Conservation (phyloP, 148 eudicot genomes). For the Silene uniflora region DNA sequence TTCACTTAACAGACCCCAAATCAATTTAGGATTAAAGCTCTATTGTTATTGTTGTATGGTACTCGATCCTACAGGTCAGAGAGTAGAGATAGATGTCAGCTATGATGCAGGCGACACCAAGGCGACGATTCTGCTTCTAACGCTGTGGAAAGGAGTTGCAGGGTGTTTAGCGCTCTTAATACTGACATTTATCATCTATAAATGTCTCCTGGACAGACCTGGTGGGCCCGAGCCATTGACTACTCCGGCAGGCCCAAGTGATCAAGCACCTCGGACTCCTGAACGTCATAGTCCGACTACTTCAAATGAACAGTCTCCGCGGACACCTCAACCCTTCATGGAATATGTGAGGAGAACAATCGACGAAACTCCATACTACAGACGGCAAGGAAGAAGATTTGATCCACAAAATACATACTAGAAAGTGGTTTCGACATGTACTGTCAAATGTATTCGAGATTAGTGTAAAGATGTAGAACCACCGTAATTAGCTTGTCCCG, state of each 20-base stretch:
- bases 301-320: conserved; percentile 47
- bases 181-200: conserved; percentile 27
- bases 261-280: conserved; percentile 42
- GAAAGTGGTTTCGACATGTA: not conserved
- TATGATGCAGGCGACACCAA: conserved; percentile 36
- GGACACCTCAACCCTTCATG: conserved; percentile 73
- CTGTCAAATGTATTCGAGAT: not conserved
- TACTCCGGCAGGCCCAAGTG: conserved; percentile 25
- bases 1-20: not conserved
- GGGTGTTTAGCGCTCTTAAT: conserved; percentile 29
- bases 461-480: conserved; percentile 10
- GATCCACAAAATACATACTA: conserved; percentile 74
- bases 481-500: not conserved
- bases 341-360: conserved; percentile 82
- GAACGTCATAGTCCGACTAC: conserved; percentile 35
- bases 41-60: not conserved
- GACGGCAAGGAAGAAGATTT: conserved; percentile 55
- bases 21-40: not conserved
- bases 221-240: conserved; percentile 17
- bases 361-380: conserved; percentile 82
- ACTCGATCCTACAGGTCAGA: conserved; percentile 50
- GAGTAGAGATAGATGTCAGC: conserved; percentile 50
- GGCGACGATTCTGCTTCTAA: conserved; percentile 3
- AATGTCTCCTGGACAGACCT: conserved; percentile 34
- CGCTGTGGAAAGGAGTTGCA: conserved; percentile 27